Base-by-base conservation (phyloP, 176 grass and related monocot genomes). In the Urochloa ruziziensis region DNA sequence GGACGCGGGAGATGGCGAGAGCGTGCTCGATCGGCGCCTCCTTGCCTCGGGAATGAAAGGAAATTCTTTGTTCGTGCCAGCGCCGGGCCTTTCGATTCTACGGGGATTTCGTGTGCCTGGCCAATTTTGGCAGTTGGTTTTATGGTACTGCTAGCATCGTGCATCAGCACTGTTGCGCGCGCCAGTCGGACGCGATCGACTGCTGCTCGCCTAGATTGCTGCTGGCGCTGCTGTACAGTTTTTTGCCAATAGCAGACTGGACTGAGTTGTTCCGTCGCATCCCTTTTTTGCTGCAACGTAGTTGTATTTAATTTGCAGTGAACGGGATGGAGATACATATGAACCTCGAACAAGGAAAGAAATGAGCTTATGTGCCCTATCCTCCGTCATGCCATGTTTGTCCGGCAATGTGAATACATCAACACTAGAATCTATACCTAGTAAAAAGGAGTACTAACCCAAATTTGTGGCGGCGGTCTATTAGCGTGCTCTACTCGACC, bases 11-110 rank as follows among this genome's bases (percentile, higher is more conserved):
- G 17, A 21, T 33, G 25, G 4, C 49, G 49, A 19, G 49, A 0
- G 17, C 5, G 49, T 49, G 47, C 47, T 49, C 28, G 74, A 39
- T 28, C n/a, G n/a, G n/a, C n/a, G n/a, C n/a, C n/a, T n/a, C n/a
- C 48, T 67, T 47, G 7, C 80, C 88, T 97, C 86, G 95, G 90
- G 88, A 94, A 97, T 83, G 94, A 94, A 76, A 82, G 42, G 83
- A 79, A 89, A 89, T 88, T 88, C 81, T 82, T 89, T 82, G 77
- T 88, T 77, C 48, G 78, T 39, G 78, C 73, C 70, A 78, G 64
- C 78, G 14, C 82, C 78, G 60, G 61, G 10, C 60, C 40, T 80
- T 80, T 76, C 46, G 47, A 57, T 91, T 91, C 5, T n/a, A 52
- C 82, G 21, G 29, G 32, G 80, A 74, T 86, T 88, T 90, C 40